phyloP scores from a whole-genome alignment of 495 filamentous ascomycete species.

The Daldinia decipiens region DNA sequence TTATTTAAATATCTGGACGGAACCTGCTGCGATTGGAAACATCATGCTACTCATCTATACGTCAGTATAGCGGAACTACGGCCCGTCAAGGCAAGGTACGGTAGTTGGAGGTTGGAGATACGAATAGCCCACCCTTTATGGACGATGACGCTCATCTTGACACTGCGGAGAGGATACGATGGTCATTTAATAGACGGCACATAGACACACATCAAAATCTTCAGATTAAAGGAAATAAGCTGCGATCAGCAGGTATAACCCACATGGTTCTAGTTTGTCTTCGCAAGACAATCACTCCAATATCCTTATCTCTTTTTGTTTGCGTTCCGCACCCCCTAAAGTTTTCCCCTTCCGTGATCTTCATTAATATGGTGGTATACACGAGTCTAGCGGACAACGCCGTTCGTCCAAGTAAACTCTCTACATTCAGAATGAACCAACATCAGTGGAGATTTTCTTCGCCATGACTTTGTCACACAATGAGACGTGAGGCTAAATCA shows the following conservation, averaged over 20 bases:
- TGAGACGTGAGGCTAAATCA: slow-evolving; percentile 7
- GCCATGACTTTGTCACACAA: slow-evolving; percentile 19
- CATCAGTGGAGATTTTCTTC: slow-evolving; percentile 31
- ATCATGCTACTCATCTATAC: not conserved
- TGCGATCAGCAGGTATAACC: slow-evolving; percentile 40
- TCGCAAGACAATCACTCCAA: slow-evolving; percentile 29
- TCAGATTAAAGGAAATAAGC: slow-evolving; percentile 36
- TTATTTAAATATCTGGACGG: slow-evolving; percentile 7
- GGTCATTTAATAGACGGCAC: slow-evolving; percentile 4
- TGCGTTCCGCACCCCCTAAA: slow-evolving; percentile 30
- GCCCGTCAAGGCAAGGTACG: slow-evolving; percentile 22
- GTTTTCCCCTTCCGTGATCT: slow-evolving; percentile 36
- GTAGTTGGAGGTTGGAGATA: slow-evolving; percentile 7
- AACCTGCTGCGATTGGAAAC: slow-evolving; percentile 3
- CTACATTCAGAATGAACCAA: slow-evolving; percentile 22
- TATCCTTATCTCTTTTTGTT: slow-evolving; percentile 26
- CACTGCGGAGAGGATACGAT: not conserved
- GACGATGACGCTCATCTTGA: not conserved
- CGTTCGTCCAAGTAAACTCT: slow-evolving; percentile 18
- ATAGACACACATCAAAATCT: slow-evolving; percentile 21
- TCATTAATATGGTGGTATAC: slow-evolving; percentile 43
- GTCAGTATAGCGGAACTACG: slow-evolving; percentile 20
- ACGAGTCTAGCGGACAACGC: slow-evolving; percentile 28
- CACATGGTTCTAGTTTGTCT: slow-evolving; percentile 29
- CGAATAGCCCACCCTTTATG: not conserved